These are phyloP conservation scores for Citrus reticulata DNA, from an alignment of 345 rosid genomes.

Conservation along the genomic window DNA sequence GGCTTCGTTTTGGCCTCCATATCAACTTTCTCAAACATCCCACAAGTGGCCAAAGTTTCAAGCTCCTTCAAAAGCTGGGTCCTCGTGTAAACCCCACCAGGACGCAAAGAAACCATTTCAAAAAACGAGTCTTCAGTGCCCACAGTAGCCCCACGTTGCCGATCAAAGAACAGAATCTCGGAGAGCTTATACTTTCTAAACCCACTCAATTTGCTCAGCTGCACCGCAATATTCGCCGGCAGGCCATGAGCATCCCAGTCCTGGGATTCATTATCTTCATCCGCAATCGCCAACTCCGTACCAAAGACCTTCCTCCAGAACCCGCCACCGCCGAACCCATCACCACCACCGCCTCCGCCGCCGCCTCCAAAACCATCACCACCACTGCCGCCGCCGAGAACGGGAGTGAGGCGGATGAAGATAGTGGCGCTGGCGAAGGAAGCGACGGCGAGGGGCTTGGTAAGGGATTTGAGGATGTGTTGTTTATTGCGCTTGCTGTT, in stretches of 20 bases:
- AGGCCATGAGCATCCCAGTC: slow-evolving; percentile 94
- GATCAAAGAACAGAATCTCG: slow-evolving; percentile 76
- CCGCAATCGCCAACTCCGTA: slow-evolving; percentile 63
- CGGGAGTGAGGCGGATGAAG: slow-evolving; percentile 41
- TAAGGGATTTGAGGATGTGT: slow-evolving; percentile 31
- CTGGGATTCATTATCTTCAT: slow-evolving; percentile 48
- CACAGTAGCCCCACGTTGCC: slow-evolving; percentile 50
- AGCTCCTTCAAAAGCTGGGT: slow-evolving; percentile 83
- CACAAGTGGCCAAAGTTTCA: slow-evolving; percentile 82
- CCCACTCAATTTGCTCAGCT: slow-evolving; percentile 77
- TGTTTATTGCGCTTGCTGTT: slow-evolving; percentile 7
- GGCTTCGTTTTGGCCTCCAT: slow-evolving; percentile 82
- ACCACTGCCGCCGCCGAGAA: slow-evolving; percentile 21
- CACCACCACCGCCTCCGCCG: slow-evolving; percentile 48
- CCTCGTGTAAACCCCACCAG: slow-evolving; percentile 84
- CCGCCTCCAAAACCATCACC: slow-evolving; percentile 22
- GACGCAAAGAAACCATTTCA: slow-evolving; percentile 89
- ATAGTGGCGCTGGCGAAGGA: slow-evolving; percentile 49
- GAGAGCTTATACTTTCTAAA: slow-evolving; percentile 83
- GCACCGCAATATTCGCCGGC: slow-evolving; percentile 83
- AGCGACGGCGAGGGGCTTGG: slow-evolving; percentile 43
- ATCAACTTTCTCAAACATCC: slow-evolving; percentile 98
- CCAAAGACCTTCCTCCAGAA: slow-evolving; percentile 58
- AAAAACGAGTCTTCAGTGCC: slow-evolving; percentile 92
- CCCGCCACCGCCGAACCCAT: slow-evolving; percentile 39